Conservation (phyloP, 1,284 basidiomycete genomes). For the Paramarasmius palmivorus region DNA sequence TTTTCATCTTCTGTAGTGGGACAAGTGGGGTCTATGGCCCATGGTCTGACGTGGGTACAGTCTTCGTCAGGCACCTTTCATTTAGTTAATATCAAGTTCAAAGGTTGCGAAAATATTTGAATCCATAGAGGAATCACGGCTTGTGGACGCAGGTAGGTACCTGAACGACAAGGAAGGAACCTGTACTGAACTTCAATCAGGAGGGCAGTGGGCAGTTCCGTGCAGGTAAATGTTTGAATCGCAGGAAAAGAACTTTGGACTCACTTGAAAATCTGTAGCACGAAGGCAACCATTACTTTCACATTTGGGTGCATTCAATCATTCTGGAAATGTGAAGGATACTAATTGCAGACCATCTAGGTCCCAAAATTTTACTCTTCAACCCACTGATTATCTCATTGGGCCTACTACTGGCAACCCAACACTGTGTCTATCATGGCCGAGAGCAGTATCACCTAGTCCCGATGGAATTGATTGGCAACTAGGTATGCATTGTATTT, state of each 20-base stretch:
- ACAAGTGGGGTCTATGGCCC: conserved; percentile 81
- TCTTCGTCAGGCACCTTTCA: neutral
- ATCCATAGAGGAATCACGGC: conserved; percentile 63
- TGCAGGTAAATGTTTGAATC: too few species aligned
- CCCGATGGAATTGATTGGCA: conserved; percentile 88
- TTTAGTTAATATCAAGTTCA: conserved; percentile 13
- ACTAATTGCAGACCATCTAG: conserved; percentile 34
- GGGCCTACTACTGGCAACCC: conserved; percentile 69
- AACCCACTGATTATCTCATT: conserved; percentile 83
- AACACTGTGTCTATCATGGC: conserved; percentile 81
- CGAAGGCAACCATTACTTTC: conserved; percentile 65
- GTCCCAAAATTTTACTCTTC: conserved; percentile 59
- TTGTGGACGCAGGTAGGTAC: conserved; percentile 55
- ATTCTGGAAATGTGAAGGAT: neutral
- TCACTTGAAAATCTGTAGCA: too few species aligned
- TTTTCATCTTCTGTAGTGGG: conserved; percentile 49
- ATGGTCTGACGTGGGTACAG: conserved; percentile 64
- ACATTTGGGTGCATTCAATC: conserved; percentile 62
- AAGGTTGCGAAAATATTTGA: conserved; percentile 73
- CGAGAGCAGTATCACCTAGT: conserved; percentile 63
- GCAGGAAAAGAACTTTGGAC: too few species aligned
- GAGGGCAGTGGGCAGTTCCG: conserved; percentile 82
- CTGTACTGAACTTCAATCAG: conserved; percentile 26
- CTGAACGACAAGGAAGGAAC: neutral
- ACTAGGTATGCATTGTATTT: conserved; percentile 47